Conservation (phyloP, 2,329 filamentous ascomycete species). For the Trichoderma sp. region DNA sequence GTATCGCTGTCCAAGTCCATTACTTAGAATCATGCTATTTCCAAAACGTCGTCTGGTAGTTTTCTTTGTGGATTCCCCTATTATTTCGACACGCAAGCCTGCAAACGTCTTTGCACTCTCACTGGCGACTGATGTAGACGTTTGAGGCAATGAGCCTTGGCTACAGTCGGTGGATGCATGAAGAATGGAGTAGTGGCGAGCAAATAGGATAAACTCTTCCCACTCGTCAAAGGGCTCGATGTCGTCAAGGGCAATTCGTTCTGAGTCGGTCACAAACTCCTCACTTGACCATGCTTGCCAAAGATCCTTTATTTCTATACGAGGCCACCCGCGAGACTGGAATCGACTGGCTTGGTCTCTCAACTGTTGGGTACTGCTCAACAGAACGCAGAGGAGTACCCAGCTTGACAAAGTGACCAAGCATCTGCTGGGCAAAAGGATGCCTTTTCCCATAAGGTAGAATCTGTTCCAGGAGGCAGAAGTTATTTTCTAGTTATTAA, state of each 20-base stretch:
- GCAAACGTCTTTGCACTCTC: neutral
- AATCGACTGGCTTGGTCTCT: constrained; percentile 72
- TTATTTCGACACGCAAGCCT: constrained; percentile 21
- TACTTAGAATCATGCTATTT: constrained; percentile 48
- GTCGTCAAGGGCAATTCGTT: constrained; percentile 64
- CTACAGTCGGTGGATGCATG: constrained; percentile 49
- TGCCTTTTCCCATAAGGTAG: constrained; percentile 75
- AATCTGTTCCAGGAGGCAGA: constrained; percentile 85
- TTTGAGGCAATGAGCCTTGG: neutral
- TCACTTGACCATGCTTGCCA: constrained; percentile 82
- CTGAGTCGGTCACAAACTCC: constrained; percentile 60
- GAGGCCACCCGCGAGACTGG: constrained; percentile 64
- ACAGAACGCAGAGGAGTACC: constrained; percentile 77
- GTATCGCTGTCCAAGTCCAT: constrained; percentile 44
- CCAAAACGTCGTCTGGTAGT: constrained; percentile 59
- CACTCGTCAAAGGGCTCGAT: constrained; percentile 92
- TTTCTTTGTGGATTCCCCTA: constrained; percentile 20
- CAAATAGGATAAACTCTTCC: constrained; percentile 90
- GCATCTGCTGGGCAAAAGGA: constrained; percentile 86
- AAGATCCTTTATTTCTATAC: constrained; percentile 65
- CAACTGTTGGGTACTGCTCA: constrained; percentile 64
- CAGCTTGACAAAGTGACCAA: constrained; percentile 78
- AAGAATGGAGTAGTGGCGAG: constrained; percentile 80
- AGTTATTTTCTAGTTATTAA: constrained; percentile 60
- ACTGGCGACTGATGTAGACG: too few species aligned